Conservation (phyloP, 1,284 basidiomycete genomes). For the Vanrija humicola region DNA sequence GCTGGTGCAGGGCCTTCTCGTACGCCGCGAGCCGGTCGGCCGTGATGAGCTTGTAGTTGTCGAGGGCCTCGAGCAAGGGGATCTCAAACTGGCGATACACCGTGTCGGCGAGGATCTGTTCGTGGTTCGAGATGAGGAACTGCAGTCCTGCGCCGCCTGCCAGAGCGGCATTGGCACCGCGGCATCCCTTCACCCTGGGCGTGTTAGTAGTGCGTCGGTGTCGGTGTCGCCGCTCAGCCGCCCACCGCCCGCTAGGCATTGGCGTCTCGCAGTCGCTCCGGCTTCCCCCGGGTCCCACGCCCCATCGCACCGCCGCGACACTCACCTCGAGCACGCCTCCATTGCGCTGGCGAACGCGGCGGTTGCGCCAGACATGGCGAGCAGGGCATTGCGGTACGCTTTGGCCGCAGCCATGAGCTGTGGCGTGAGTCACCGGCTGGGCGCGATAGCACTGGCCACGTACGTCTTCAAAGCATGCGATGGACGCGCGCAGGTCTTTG, state of each 20-base stretch:
- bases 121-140: slow-evolving; percentile 87
- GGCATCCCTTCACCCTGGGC: slow-evolving; percentile 43
- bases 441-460: not conserved
- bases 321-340: slow-evolving; percentile 73
- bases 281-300: not conserved
- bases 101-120: slow-evolving; percentile 80
- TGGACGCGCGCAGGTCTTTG: slow-evolving; percentile 45
- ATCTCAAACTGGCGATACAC: slow-evolving; percentile 87
- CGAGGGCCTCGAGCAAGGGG: slow-evolving; percentile 76
- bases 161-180: slow-evolving; percentile 51
- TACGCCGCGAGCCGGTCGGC: slow-evolving; percentile 72
- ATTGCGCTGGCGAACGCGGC: slow-evolving; percentile 82
- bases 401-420: slow-evolving; percentile 75
- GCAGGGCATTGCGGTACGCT: slow-evolving; percentile 75
- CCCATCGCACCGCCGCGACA: slow-evolving; percentile 8
- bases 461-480: slow-evolving; percentile 47
- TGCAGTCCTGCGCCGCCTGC: slow-evolving; percentile 79
- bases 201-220: not conserved
- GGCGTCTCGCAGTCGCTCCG: not conserved
- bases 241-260: not conserved
- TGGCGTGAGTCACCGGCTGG: not conserved
- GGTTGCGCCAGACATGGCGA: slow-evolving; percentile 78
- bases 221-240: not conserved
- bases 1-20: slow-evolving; percentile 72
- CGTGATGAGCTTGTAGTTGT: slow-evolving; percentile 59